phyloP scores from a whole-genome alignment of 2,329 filamentous ascomycete species.

The Hypoxylon rubiginosum region DNA sequence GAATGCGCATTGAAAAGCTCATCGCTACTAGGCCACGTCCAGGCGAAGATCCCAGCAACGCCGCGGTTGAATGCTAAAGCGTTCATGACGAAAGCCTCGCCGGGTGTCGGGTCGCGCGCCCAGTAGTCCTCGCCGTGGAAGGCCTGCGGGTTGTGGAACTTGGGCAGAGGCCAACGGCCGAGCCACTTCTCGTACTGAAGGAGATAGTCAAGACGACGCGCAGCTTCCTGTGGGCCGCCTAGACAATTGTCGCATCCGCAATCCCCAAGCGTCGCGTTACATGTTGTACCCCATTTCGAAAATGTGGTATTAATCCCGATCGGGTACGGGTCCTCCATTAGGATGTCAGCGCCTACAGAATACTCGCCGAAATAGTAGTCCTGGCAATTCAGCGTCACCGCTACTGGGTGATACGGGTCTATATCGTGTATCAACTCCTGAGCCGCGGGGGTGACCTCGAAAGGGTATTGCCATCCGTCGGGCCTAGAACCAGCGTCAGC shows the following conservation, averaged over 20 bases:
- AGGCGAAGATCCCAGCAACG: slow-evolving; percentile 59
- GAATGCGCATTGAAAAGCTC: slow-evolving; percentile 56
- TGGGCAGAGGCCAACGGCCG: slow-evolving; percentile 57
- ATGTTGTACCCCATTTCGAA: slow-evolving; percentile 68
- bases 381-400: slow-evolving; percentile 71
- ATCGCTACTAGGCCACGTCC: slow-evolving; percentile 60
- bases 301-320: slow-evolving; percentile 68
- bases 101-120: slow-evolving; percentile 59
- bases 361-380: slow-evolving; percentile 72
- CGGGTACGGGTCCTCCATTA: slow-evolving; percentile 73
- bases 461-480: slow-evolving; percentile 68
- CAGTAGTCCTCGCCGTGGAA: slow-evolving; percentile 64
- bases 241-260: slow-evolving; percentile 74
- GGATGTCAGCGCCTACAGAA: slow-evolving; percentile 66
- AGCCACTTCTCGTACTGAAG: slow-evolving; percentile 57
- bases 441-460: slow-evolving; percentile 58
- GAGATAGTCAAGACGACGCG: slow-evolving; percentile 57
- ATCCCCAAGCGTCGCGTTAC: slow-evolving; percentile 71
- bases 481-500: slow-evolving; percentile 52
- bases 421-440: slow-evolving; percentile 58
- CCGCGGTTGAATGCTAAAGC: slow-evolving; percentile 61
- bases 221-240: slow-evolving; percentile 65
- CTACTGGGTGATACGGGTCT: slow-evolving; percentile 73
- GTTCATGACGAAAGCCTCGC: slow-evolving; percentile 61
- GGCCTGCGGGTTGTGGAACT: slow-evolving; percentile 61